Evolutionary conservation across 2,329 filamentous ascomycete genomes (phyloP).

Genomic region (Allantophomopsis cytisporea): DNA sequence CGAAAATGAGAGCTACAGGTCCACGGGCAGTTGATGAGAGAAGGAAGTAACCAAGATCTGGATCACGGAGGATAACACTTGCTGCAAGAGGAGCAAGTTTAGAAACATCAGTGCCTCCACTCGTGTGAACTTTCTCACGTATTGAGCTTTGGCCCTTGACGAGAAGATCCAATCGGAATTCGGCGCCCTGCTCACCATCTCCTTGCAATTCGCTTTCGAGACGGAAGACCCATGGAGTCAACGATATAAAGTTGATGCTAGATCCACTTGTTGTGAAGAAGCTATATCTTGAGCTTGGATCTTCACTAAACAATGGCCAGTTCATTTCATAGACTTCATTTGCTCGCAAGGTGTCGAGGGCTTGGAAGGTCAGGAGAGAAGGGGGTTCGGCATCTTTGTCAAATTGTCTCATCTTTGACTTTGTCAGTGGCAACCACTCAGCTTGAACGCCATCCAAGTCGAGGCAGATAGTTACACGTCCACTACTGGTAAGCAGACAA

Average conservation of each 20-base stretch:
- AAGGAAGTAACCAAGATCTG: slow-evolving; percentile 50
- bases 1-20: slow-evolving; percentile 44
- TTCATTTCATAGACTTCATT: slow-evolving; percentile 39
- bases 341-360: slow-evolving; percentile 42
- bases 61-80: slow-evolving; percentile 38
- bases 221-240: slow-evolving; percentile 49
- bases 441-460: slow-evolving; percentile 49
- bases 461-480: slow-evolving; percentile 45
- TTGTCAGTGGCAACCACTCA: slow-evolving; percentile 48
- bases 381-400: slow-evolving; percentile 25
- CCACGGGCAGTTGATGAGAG: slow-evolving; percentile 44
- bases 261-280: slow-evolving; percentile 49
- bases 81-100: slow-evolving; percentile 34
- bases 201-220: slow-evolving; percentile 45
- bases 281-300: slow-evolving; percentile 46
- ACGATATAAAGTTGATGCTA: slow-evolving; percentile 44
- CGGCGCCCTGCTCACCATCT: slow-evolving; percentile 40
- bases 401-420: slow-evolving; percentile 27
- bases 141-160: slow-evolving; percentile 41
- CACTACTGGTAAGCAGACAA: slow-evolving; percentile 45
- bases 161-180: slow-evolving; percentile 47
- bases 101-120: slow-evolving; percentile 28
- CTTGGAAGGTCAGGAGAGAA: slow-evolving; percentile 45
- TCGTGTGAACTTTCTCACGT: slow-evolving; percentile 43
- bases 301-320: slow-evolving; percentile 50